Percentiles rank a stretch among this genome's conserved stretches.
Conservation (phyloP, 306 rosid species). For the Vigna radiata region DNA sequence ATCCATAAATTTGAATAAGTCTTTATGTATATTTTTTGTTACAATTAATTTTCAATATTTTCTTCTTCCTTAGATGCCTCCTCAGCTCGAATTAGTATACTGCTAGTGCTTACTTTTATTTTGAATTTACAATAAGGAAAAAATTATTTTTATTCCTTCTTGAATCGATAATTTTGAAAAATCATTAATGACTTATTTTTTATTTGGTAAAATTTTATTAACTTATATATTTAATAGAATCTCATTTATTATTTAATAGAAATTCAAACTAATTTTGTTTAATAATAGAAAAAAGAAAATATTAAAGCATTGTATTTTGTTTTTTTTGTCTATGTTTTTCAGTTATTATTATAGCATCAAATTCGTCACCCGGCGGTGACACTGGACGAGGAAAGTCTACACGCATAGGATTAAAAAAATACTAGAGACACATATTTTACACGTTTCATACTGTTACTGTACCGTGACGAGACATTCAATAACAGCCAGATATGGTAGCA, state of each 20-base stretch:
- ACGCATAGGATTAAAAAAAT: neutral
- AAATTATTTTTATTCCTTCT: neutral
- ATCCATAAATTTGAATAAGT: neutral
- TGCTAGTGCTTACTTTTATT: neutral
- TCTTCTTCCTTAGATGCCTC: neutral
- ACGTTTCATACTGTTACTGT: neutral
- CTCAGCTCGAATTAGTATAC: neutral
- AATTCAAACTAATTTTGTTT: neutral
- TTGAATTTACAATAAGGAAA: neutral
- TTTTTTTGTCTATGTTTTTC: neutral
- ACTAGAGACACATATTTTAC: too few species aligned
- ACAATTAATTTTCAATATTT: neutral
- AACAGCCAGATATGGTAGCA: conserved; percentile 2
- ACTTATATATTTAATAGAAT: neutral
- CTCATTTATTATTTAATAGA: neutral
- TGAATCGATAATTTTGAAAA: neutral
- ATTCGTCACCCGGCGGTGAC: neutral
- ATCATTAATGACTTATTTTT: neutral
- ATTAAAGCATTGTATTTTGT: neutral
- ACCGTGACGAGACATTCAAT: neutral
- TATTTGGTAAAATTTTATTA: neutral
- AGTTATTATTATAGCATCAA: neutral
- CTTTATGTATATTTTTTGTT: neutral
- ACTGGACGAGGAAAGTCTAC: neutral
- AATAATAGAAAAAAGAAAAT: neutral